Base-by-base conservation (phyloP, 495 filamentous ascomycete genomes). In the Jackrogersella multiformis region DNA sequence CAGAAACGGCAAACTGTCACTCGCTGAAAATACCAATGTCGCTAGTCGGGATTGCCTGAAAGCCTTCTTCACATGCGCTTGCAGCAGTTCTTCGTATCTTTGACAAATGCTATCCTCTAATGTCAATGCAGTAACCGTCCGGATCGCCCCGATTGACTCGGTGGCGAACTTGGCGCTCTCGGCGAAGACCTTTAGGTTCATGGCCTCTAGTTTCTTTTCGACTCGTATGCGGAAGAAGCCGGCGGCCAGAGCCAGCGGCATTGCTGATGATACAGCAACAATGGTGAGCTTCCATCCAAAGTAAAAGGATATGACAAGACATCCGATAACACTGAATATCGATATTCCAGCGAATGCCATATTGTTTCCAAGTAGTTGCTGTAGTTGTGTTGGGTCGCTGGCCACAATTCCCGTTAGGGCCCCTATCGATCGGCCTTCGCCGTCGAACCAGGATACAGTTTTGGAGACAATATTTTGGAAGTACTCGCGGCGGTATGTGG, bases 341-440 rank as follows among this genome's bases (percentile, higher is more conserved):
- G 82, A 84, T 48, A 84, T 80, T 30, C 80, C 72, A 13, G 81
- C 78, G 53, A 87, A 78, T 10, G 80, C 78, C 71, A 84, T 79
- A 45, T 86, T 85, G 5, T 78, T 80, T n/a, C 87, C 85, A 0
- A 90, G 71, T 2, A 90, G 67, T 52, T 90, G 86, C 65, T 90
- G 84, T 0, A 92, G 76, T 41, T 87, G 85, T 20, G 80, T 85
- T 0, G 89, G 84, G 59, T 89, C 85, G 1, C 79, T 86, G 7
- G 85, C 77, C 0, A 91, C 78, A 1, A 80, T 75, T 2, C 81
- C 82, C 0, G 80, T 83, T 23, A 86, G 72, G 5, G 82, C 74
- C n/a, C 83, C 83, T 9, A 81, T 74, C 0, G 81, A 81, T 52
- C 82, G 81, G 20, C 76, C 71, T 18, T 82, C 75, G n/a, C 72